phyloP scores from a whole-genome alignment of 106 monocot species.

The Xerophyta viscosa region DNA sequence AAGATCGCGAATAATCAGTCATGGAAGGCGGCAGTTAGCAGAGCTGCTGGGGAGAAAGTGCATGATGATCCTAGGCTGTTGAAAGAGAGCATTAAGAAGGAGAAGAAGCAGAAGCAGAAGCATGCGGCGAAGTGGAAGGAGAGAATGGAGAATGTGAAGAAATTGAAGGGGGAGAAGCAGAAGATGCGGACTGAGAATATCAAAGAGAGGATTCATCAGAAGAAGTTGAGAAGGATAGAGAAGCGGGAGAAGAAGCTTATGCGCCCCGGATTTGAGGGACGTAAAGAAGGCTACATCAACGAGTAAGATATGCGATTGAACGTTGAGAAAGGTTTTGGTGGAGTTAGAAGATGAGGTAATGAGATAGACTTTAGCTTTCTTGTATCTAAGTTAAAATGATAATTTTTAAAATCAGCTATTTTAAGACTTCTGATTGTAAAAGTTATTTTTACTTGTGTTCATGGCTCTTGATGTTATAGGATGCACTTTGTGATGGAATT shows the following conservation, averaged over 20 bases:
- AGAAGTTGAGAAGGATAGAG: slow-evolving; percentile 72
- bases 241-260: slow-evolving; percentile 95
- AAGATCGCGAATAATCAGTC: slow-evolving; percentile 47
- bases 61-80: slow-evolving; percentile 73
- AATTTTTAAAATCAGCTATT: no score
- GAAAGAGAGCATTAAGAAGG: slow-evolving; percentile 81
- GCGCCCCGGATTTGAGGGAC: slow-evolving; percentile 75
- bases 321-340: background rate
- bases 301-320: slow-evolving; percentile 2
- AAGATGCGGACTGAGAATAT: slow-evolving; percentile 68
- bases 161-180: slow-evolving; percentile 50
- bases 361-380: background rate
- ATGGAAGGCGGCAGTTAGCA: slow-evolving; percentile 61
- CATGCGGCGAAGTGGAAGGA: slow-evolving; percentile 76
- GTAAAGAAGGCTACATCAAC: slow-evolving; percentile 60
- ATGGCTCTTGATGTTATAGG: no score
- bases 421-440: no score
- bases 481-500: no score
- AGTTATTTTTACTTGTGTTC: no score
- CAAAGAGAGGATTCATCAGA: slow-evolving; percentile 64
- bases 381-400: no score
- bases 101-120: slow-evolving; percentile 66
- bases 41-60: slow-evolving; percentile 74
- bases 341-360: background rate
- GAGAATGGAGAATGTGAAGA: slow-evolving; percentile 34